Base-by-base conservation (phyloP, 441 rosid species). In the Syzygium syzygioides region DNA sequence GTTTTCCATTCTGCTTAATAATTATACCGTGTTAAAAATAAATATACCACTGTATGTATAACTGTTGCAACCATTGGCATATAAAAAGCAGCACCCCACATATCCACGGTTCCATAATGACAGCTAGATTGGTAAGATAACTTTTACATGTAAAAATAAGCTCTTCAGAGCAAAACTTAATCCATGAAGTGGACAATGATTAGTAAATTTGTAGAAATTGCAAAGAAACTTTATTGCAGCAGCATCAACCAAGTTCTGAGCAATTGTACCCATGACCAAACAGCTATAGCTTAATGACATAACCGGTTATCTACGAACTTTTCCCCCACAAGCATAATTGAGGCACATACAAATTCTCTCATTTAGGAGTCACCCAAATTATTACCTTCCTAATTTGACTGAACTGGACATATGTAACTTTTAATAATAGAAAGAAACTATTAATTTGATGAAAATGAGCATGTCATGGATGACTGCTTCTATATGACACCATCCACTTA, bases 191-290 rank as follows among this genome's bases (percentile, higher is more conserved):
- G 48, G 26, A 18, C 11, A 9, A 66, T 32, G 79, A 18, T 32
- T 17, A 18, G 32, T 30, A 32, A 66, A 9, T 18, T 0, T 0
- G 45, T 66, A 66, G 25, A 66, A 19, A 0, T 0, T 25, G 2
- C 23, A 32, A n/a, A 62, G 79, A 66, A 18, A 66, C 23, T 1
- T 18, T 15, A 17, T 30, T 19, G 14, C 79, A 66, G 25, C 25
- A 32, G 45, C 79, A 32, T 32, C 79, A 17, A 20, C 79, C 76
- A 15, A 64, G 30, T 64, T 62, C 18, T 55, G 2, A 56, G 59
- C 59, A 20, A 56, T 56, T 56, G 26, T 20, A 56, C 0, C 59
- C 26, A 56, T 56, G 26, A 57, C 62, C 62, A 57, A 57, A 25
- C 28, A 57, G 62, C 62, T 50, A 50, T 57, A 57, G 62, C 62